Evolutionary conservation across 129 eudicot genomes (phyloP), one percentile per base, ranked within the genome.

Genomic region (Saposhnikovia divaricata): DNA sequence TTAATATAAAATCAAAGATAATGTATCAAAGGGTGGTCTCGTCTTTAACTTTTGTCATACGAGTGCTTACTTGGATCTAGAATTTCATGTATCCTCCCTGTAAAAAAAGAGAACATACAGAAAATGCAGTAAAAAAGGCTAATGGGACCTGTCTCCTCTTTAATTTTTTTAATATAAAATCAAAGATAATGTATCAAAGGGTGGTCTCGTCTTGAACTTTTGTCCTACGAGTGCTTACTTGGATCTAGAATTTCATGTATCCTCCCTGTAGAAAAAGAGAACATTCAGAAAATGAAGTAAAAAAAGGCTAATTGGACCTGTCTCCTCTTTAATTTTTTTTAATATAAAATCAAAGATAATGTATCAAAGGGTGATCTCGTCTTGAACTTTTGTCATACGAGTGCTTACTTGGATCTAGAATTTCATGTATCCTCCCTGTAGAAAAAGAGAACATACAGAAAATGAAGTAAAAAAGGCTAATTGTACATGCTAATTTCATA

Each of bases 401-500:
- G 23, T 18, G 59, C 23, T 53, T 53, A 6, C 63, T 21, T 53
- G 0, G 9, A 15, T 53, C 27, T 53, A 53, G 3, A 53, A 19
- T 53, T 19, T 19, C 21, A 18, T 21, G 25, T 19, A 53, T 19
- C 25, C 63, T 27, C 19, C 72, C 16, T 39, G 15, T 39, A 38
- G 15, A 77, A n/a, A 39, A 51, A 53, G 34, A 9, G 2, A 6
- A 77, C 19, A 10, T 46, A 55, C 19, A 11, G 16, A 5, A 51
- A 15, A 31, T 3, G 28, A 40, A 77, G 47, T 51, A 37, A 12
- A 55, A 42, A 42, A 4, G n/a, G 25, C 78, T 80, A 25, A 86
- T 75, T 42, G 23, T 73, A 43, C 55, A 46, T 88, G 39, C 71
- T 85, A 39, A 5, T 27, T 69, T 37, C 50, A 81, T 82, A 94